These are phyloP conservation scores for Knufia petricola DNA, from an alignment of 2,329 filamentous ascomycete genomes.

Conservation along the genomic window DNA sequence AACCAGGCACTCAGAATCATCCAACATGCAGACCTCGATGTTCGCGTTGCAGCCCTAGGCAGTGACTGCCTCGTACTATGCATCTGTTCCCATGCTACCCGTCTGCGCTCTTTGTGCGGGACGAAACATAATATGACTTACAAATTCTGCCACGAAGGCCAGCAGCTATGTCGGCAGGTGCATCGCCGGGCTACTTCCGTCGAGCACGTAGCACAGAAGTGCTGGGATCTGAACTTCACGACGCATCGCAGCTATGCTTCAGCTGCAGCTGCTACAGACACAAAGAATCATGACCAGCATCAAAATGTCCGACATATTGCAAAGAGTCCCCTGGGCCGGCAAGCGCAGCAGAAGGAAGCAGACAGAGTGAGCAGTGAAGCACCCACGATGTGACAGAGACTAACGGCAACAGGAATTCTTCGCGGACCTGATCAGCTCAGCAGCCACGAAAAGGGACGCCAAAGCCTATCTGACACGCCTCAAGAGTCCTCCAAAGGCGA, in stretches of 20 bases:
- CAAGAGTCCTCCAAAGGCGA: conserved; percentile 34
- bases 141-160: conserved; percentile 4
- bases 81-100: conserved; percentile 8
- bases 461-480: conserved; percentile 87
- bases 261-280: conserved; percentile 19
- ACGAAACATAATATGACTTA: conserved; percentile 8
- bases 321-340: conserved; percentile 25
- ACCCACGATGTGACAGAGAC: background rate
- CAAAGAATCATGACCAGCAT: background rate
- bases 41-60: background rate
- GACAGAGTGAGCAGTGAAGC: conserved; percentile 29
- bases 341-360: conserved; percentile 36
- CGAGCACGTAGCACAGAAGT: background rate
- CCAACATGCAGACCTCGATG: background rate
- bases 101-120: conserved; percentile 9
- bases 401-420: conserved; percentile 59
- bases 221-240: no score
- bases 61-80: no score
- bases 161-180: background rate
- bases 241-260: background rate
- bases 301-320: background rate
- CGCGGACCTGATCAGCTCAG: conserved; percentile 74
- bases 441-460: conserved; percentile 85
- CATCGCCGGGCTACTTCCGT: background rate
- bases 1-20: no score